phyloP scores from a whole-genome alignment of 108 stramenopile species.

The Skeletonema menzelii region DNA sequence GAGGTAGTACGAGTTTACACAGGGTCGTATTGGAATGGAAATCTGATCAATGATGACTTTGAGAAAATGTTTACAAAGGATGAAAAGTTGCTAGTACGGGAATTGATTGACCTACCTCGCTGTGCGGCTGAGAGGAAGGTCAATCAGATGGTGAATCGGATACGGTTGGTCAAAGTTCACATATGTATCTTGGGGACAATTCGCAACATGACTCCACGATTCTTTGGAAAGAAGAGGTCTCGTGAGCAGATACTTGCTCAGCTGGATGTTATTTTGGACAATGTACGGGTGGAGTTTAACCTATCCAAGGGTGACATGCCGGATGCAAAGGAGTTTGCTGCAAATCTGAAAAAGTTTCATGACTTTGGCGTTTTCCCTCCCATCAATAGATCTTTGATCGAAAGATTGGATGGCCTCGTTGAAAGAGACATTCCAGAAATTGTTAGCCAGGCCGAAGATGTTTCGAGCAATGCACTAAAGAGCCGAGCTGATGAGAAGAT shows the following conservation, averaged over 20 bases:
- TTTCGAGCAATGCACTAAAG: conserved; percentile 3
- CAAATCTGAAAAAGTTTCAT: conserved; percentile 26
- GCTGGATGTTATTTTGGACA: conserved; percentile 59
- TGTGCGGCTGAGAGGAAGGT: conserved; percentile 71
- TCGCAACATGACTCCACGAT: conserved; percentile 48
- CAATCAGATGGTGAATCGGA: conserved; percentile 85
- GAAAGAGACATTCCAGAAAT: conserved; percentile 45
- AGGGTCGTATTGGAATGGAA: conserved; percentile 81
- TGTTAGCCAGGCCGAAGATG: conserved; percentile 33
- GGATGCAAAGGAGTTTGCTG: conserved; percentile 48
- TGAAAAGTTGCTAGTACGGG: conserved; percentile 67
- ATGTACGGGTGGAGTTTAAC: conserved; percentile 52
- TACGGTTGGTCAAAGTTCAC: conserved; percentile 55
- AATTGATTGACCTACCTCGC: conserved; percentile 56
- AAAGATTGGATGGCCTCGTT: conserved; percentile 29
- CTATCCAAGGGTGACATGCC: conserved; percentile 71
- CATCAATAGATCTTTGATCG: conserved; percentile 30
- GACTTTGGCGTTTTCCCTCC: conserved; percentile 50
- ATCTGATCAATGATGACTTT: conserved; percentile 51
- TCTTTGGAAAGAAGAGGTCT: conserved; percentile 55
- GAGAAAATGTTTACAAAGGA: conserved; percentile 75
- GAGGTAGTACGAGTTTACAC: conserved; percentile 78
- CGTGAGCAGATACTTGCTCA: conserved; percentile 47
- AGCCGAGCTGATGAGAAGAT: neutral
- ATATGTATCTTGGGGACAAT: conserved; percentile 54